Evolutionary conservation across 1,284 basidiomycete genomes (phyloP), one percentile per base, ranked within the genome.

Genomic region (Thecaphora frezii): DNA sequence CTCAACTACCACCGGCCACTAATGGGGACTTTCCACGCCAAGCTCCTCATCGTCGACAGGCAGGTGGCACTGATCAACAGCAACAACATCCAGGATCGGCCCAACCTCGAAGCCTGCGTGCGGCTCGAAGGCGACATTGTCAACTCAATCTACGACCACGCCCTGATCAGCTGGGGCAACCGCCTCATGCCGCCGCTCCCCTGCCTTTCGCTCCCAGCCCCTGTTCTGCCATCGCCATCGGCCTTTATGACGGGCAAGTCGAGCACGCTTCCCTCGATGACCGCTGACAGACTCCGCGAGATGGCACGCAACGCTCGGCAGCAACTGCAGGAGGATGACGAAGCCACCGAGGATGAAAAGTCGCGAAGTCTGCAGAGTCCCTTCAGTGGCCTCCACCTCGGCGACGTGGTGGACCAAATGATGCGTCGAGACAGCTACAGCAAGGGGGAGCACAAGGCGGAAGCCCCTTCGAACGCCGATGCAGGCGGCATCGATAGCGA

Each of bases 1-100:
- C 59, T 78, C 44, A 79, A 77, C 54, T 79, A 78, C 44, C 77
- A 78, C 40, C 68, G 73, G 18, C 74, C 76, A 10, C 55, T 76
- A 23, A 69, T 77, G 45, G 88, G 88, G 28, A 90, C 88, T 0
- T 90, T 90, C 79, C 89, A 90, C 69, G 85, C 86, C 42, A 89
- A 90, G 76, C 88, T 88, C 61, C 82, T 89, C 74, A 82, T 89
- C 50, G 85, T 90, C 10, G 89, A 90, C 71, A 83, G 88, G 18
- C 86, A 85, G 65, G 82, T 89, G 26, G 88, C 86, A 0, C 80
- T 89, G 51, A 80, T 90, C 64, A 88, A 88, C 78, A 85, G 84
- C 53, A 89, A 88, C 79, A 89, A 89, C 61, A 88, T 89, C 48
- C 88, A 89, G 77, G 79, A 81, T 54, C 77, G 80, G 3, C 80